These are phyloP conservation scores for Andalucia godoyi DNA, from an alignment of 78 protist genomes.

Conservation along the genomic window DNA sequence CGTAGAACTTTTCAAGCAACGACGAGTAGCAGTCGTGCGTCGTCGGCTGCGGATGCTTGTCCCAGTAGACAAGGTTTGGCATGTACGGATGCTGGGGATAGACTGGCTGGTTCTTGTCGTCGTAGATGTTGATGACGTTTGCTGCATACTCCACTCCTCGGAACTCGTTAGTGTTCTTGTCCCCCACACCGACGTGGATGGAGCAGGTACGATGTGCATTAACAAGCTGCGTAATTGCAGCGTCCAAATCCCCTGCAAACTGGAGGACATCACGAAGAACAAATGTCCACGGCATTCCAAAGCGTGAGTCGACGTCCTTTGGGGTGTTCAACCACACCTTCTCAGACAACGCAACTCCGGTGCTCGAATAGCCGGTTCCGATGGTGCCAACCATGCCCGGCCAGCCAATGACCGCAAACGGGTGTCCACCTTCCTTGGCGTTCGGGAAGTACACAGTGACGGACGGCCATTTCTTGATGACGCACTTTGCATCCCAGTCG, in stretches of 20 bases:
- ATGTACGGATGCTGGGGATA: constrained; percentile 13
- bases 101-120: neutral
- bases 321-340: constrained; percentile 29
- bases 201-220: constrained; percentile 41
- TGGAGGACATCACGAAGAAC: constrained; percentile 31
- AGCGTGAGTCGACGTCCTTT: constrained; percentile 29
- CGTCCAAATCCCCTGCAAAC: constrained; percentile 21
- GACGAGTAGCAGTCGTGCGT: neutral
- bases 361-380: constrained; percentile 25
- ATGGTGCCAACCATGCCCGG: constrained; percentile 49
- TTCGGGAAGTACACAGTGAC: constrained; percentile 44
- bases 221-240: constrained; percentile 32
- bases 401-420: constrained; percentile 22
- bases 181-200: constrained; percentile 41
- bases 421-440: constrained; percentile 34
- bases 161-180: constrained; percentile 26
- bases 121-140: neutral
- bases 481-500: constrained; percentile 38
- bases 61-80: constrained; percentile 10
- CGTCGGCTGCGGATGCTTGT: constrained; percentile 18
- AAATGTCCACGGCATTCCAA: constrained; percentile 44
- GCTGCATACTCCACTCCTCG: constrained; percentile 27
- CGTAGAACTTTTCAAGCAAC: constrained; percentile 2
- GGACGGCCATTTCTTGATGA: constrained; percentile 27
- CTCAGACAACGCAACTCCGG: constrained; percentile 28